Evolutionary conservation across 768 basidiomycete species (phyloP).

Genomic region (Tricholoma furcatifolium): DNA sequence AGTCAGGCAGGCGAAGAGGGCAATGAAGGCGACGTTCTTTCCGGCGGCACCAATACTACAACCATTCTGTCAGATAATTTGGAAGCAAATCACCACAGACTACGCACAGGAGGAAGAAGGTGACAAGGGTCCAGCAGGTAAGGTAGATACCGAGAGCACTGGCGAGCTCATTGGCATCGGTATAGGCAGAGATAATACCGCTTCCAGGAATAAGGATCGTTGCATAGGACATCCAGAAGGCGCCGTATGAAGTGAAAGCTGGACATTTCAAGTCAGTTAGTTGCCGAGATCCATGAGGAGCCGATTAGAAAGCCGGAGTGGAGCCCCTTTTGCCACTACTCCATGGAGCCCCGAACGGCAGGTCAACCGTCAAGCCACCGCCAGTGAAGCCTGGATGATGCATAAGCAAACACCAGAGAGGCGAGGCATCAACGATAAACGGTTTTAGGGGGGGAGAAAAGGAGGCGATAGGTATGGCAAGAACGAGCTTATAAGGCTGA

Average conservation of each 20-base stretch:
- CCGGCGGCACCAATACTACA: slow-evolving; percentile 37
- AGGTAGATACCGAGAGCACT: slow-evolving; percentile 74
- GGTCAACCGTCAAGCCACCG: too few relatives aligned
- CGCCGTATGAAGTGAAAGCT: slow-evolving; percentile 85
- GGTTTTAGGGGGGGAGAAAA: too few relatives aligned
- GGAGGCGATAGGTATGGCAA: too few relatives aligned
- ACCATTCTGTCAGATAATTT: not conserved
- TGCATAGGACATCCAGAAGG: slow-evolving; percentile 87
- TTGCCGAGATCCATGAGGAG: not conserved
- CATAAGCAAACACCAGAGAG: too few relatives aligned
- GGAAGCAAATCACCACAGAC: not conserved
- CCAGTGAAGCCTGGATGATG: too few relatives aligned
- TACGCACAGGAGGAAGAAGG: slow-evolving; percentile 63
- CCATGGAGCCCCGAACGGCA: too few relatives aligned
- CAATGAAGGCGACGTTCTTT: slow-evolving; percentile 38
- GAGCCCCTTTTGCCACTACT: too few relatives aligned
- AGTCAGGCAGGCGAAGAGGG: slow-evolving; percentile 34
- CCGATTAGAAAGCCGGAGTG: slow-evolving; percentile 1
- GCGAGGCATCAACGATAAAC: too few relatives aligned
- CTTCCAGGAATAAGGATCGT: slow-evolving; percentile 68
- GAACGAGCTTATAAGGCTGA: too few relatives aligned
- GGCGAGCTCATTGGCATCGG: slow-evolving; percentile 31
- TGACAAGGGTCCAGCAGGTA: slow-evolving; percentile 71
- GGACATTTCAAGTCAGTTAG: not conserved
- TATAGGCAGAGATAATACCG: slow-evolving; percentile 60